phyloP scores from a whole-genome alignment of 2,329 filamentous ascomycete species.

The Myriangium duriaei region DNA sequence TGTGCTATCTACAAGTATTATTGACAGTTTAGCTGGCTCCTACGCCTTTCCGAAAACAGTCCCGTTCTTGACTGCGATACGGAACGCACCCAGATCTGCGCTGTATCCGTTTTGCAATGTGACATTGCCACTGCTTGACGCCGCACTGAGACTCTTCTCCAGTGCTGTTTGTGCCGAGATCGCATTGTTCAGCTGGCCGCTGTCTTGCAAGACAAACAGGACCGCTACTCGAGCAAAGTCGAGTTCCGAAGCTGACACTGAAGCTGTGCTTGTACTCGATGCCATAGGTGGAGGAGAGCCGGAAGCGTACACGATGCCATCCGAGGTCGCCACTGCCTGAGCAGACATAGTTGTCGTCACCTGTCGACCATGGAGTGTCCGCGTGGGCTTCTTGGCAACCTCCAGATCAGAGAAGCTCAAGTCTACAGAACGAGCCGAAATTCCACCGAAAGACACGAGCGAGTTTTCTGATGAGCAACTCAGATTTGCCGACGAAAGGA shows the following conservation, averaged over 20 bases:
- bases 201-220: slow-evolving; percentile 33
- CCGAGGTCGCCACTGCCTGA: slow-evolving; percentile 20
- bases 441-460: slow-evolving; percentile 68
- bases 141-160: slow-evolving; percentile 22
- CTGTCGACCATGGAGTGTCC: slow-evolving; percentile 6
- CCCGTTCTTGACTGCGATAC: slow-evolving; percentile 16
- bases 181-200: slow-evolving; percentile 26
- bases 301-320: slow-evolving; percentile 21
- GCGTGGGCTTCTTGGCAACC: slow-evolving; percentile 9
- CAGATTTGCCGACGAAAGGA: slow-evolving; percentile 62
- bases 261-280: slow-evolving; percentile 12
- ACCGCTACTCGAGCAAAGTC: slow-evolving; percentile 36
- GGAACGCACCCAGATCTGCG: slow-evolving; percentile 14
- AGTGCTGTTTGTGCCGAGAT: slow-evolving; percentile 32
- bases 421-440: slow-evolving; percentile 10
- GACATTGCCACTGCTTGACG: slow-evolving; percentile 15
- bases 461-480: slow-evolving; percentile 80
- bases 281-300: slow-evolving; percentile 13
- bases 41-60: slow-evolving; percentile 16
- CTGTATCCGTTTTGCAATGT: slow-evolving; percentile 19
- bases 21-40: no score
- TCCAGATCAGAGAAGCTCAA: slow-evolving; percentile 1
- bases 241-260: slow-evolving; percentile 16
- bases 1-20: no score
- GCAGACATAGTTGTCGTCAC: slow-evolving; percentile 6